Base-by-base conservation (phyloP, 805 yeast species). In the Isabelozyma pseudorhagii region DNA sequence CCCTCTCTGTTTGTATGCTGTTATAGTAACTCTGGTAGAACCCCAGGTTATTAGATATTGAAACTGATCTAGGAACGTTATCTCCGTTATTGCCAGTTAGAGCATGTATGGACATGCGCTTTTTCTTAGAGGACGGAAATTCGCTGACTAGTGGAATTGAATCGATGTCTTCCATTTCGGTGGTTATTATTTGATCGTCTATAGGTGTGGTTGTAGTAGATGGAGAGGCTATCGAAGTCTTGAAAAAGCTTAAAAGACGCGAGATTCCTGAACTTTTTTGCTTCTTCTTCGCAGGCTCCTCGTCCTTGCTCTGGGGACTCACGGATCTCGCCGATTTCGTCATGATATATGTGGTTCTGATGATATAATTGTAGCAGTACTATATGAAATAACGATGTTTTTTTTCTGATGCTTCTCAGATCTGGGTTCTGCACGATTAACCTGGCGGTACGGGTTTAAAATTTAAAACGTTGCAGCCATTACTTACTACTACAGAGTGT, bases 51-150 rank as follows among this genome's bases (percentile, higher is more conserved):
- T 46, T 46, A 13, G 49, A 43, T 29, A 54, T 48, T 5, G 62
- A 51, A 25, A 69, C 55, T 11, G 66, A 57, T 13, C 75, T 58
- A 10, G 75, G 75, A 3, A 61, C 54, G 9, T 47, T 40, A 21
- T 42, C 52, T 29, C 38, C 49, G 13, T 50, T 53, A 14, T 28
- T 36, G 28, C 47, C 50, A 3, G 53, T 54, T 27, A 45, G 60
- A 13, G 53, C 61, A 38, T 56, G 59, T n/a, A 61, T 48, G 4
- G 71, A 67, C 40, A 68, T 49, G 41, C 64, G 53, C 40, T 62
- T 60, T 50, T 64, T 67, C 52, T 68, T 68, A 36, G 49, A 55
- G 1, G 71, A 64, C 10, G 61, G 46, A 48, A 63, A 64, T 47
- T 59, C 52, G 36, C 58, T 60, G 41, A 51, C 44, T 34, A 64